Evolutionary conservation across 1,139 yeast species (phyloP), one percentile per base, ranked within the genome.

Genomic region (Scheffersomyces cryptocercus): DNA sequence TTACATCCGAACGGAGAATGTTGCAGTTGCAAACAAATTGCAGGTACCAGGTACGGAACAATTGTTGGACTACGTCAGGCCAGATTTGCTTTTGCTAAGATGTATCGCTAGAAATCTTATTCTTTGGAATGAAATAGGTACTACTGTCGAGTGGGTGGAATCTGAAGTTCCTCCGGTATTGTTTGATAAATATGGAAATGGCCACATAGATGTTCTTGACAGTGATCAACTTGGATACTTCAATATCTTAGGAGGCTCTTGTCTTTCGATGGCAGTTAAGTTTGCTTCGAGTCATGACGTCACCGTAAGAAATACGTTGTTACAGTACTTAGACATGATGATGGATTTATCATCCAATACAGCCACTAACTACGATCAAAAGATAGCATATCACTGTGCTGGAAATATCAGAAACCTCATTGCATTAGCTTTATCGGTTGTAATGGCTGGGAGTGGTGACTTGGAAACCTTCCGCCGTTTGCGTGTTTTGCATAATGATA

Each of bases 381-480:
- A 73, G 45, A 65, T 87, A 29, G 77, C 90, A 0, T 73, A 77
- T 39, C 68, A 74, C 40, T 77, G 88, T 32, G 78, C 86, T 3
- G 65, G 75, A 14, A 79, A 77, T 39, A 72, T 85, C 32, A 81
- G 84, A 45, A 82, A 83, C 52, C 68, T 85, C 1, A 55, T 89
- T 24, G 78, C 85, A 1, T 63, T 90, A 10, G 78, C 93, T 13
- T 65, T 80, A 11, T 79, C 97, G 0, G 72, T 88, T 29, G 77
- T 90, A 0, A 88, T 89, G 89, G 91, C 96, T 1, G 97, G 97
- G 1, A 82, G 91, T 16, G 99, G 99, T 1, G 97, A 93, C 60
- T 65, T 91, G 42, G 86, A 82, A 42, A 79, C 85, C 0, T 79
- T 93, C 53, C 75, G 93, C 55, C 72, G 97, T 44, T 67, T 89